Evolutionary conservation across 306 rosid genomes (phyloP), one percentile per base, ranked within the genome.

Genomic region (Carpinus fangiana): DNA sequence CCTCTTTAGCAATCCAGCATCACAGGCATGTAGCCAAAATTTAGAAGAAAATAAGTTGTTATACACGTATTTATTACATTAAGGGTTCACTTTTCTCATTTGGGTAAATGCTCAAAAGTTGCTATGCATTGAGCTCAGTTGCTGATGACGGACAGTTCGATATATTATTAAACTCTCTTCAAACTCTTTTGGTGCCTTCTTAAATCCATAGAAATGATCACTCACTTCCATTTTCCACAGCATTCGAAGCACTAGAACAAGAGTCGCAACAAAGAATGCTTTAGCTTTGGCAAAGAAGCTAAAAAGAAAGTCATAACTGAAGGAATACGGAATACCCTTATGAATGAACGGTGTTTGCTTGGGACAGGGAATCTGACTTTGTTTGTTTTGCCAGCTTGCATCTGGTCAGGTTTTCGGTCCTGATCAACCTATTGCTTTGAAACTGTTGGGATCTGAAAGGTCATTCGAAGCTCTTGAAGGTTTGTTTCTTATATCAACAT

Each of bases 401-500:
- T 87, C 98, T 23, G 99, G 99, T 55, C 97, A 91, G 87, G 98
- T 93, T 83, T 95, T 93, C 26, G 99, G 99, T 79, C 83, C 94
- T 38, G 79, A 95, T 88, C 99, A 95, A 88, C 99, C 99, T 12
- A 21, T 95, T 73, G 95, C 98, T 12, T 86, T 95, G 87, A 95
- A 95, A 76, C 84, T 95, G 45, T 77, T 95, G 87, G 99, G 99
- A 75, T 95, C 99, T 26, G 94, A 93, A 83, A 91, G 89, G 84
- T 95, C 99, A 48, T 36, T 91, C 34, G 90, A 91, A 86, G 98
- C 99, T 69, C 98, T 95, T 77, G 99, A 95, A 95, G 99, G 99
- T 91, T 36, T 31, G 77, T 72, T 79, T 82, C 86, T 67, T 74
- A 54, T 53, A 52, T 31, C 38, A 26, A 73, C 71, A 20, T 53